Conservation (phyloP, 495 filamentous ascomycete genomes). For the Daldinia vernicosa region DNA sequence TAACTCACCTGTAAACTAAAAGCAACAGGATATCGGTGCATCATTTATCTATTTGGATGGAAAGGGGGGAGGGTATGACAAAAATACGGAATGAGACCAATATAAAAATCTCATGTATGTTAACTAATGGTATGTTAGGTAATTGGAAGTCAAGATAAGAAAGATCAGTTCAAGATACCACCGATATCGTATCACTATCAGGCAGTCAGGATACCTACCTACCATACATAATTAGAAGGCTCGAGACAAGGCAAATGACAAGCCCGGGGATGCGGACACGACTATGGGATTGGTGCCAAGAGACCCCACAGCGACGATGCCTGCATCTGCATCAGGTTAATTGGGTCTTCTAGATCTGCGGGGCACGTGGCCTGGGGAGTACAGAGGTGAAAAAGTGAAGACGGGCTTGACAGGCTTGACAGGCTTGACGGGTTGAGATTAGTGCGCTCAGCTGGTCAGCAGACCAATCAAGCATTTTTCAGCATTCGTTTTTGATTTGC, state of each 20-base stretch:
- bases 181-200: not conserved
- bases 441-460: constrained; percentile 39
- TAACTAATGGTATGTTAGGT: not conserved
- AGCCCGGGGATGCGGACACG: not conserved
- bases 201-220: too few species aligned
- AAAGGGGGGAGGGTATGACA: not conserved
- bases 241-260: not conserved
- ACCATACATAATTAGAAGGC: too few species aligned
- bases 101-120: not conserved
- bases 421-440: not conserved
- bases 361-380: constrained; percentile 43
- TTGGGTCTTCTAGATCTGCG: constrained; percentile 40
- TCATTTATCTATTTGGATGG: not conserved
- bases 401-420: constrained; percentile 2
- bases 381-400: constrained; percentile 24
- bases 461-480: constrained; percentile 44
- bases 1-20: not conserved
- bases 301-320: constrained; percentile 35
- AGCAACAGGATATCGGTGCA: not conserved
- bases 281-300: constrained; percentile 15
- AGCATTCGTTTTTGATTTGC: constrained; percentile 38
- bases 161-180: not conserved
- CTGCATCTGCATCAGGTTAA: constrained; percentile 40
- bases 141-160: not conserved
- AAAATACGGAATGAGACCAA: not conserved